Evolutionary conservation across 1,284 basidiomycete genomes (phyloP), one percentile per base, ranked within the genome.

Genomic region (Fomes fomentarius): DNA sequence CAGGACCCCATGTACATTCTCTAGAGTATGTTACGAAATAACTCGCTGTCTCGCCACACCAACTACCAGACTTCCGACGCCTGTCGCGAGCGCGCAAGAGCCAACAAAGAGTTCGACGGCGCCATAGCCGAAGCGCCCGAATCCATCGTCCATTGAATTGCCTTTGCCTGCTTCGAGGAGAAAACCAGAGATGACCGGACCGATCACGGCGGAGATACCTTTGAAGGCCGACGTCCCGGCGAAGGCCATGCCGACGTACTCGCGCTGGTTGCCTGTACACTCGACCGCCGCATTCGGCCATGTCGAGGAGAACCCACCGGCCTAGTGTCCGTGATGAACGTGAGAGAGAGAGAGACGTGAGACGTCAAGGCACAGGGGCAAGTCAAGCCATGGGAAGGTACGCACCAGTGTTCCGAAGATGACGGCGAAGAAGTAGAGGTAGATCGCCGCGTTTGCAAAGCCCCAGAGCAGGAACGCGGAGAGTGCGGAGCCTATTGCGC

Each of bases 381-480:
- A 2, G 61, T 58, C n/a, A n/a, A 12, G 6, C 28, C 28, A 30
- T 30, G 28, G 7, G 30, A 65, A 62, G 28, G 50, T 47, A 41
- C 4, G 63, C 43, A 11, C 66, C 50, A 68, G 39, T 19, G 60
- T 51, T 67, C 67, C 67, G 44, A 66, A 69, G 17, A 69, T 61
- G 21, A 67, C 53, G 2, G 63, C 63, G 35, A 67, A 69, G 44
- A 57, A 54, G 48, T 67, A 66, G 5, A 69, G 56, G 22, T 58
- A 59, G n/a, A 54, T 56, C 12, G 66, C 50, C 1, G 62, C 55
- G 47, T 56, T 52, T 15, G 67, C 62, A 50, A 67, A 66, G 26
- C 67, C 67, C 67, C 67, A 69, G 2, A 69, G 58, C 19, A 67
- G 49, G 57, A 69, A 67, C 4, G 66, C 64, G 1, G 61, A 57